Evolutionary conservation across 2,329 filamentous ascomycete genomes (phyloP).

Genomic region (Cercospora citrullina): DNA sequence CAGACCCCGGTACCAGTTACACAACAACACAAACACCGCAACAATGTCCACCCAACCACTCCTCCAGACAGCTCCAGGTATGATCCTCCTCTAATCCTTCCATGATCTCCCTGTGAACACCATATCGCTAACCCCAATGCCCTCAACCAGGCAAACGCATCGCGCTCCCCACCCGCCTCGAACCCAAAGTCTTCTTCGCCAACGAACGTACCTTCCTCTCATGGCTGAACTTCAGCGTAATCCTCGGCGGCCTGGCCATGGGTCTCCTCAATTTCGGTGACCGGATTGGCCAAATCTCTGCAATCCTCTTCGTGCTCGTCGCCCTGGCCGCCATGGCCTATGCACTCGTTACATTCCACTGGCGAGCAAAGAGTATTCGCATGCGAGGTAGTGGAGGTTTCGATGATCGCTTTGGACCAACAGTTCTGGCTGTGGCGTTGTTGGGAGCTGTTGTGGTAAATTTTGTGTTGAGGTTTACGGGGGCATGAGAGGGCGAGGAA

Average conservation of each 20-base stretch:
- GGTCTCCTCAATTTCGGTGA: slow-evolving; percentile 99
- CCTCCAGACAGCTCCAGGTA: slow-evolving; percentile 89
- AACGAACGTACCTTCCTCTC: slow-evolving; percentile 99
- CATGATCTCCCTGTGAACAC: not conserved
- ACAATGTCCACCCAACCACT: slow-evolving; percentile 95
- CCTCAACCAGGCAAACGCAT: slow-evolving; percentile 81
- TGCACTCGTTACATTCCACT: slow-evolving; percentile 92
- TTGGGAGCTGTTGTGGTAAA: slow-evolving; percentile 91
- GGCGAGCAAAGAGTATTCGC: slow-evolving; percentile 90
- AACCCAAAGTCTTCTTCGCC: slow-evolving; percentile 99
- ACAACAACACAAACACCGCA: slow-evolving; percentile 20
- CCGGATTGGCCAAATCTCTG: slow-evolving; percentile 82
- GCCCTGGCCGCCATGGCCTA: slow-evolving; percentile 96
- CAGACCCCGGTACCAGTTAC: not conserved
- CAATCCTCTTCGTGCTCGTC: slow-evolving; percentile 89
- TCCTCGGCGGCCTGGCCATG: slow-evolving; percentile 92
- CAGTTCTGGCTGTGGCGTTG: slow-evolving; percentile 81
- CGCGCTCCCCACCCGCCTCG: slow-evolving; percentile 93
- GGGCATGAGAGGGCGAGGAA: slow-evolving; percentile 7
- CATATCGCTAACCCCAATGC: slow-evolving; percentile 15
- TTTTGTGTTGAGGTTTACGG: slow-evolving; percentile 75
- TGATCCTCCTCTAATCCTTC: slow-evolving; percentile 27
- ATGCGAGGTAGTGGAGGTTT: slow-evolving; percentile 91
- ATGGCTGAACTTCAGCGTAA: slow-evolving; percentile 99
- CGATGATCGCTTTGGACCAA: slow-evolving; percentile 93